These are phyloP conservation scores for Atalantia buxifolia DNA, from an alignment of 345 rosid genomes.

Conservation along the genomic window DNA sequence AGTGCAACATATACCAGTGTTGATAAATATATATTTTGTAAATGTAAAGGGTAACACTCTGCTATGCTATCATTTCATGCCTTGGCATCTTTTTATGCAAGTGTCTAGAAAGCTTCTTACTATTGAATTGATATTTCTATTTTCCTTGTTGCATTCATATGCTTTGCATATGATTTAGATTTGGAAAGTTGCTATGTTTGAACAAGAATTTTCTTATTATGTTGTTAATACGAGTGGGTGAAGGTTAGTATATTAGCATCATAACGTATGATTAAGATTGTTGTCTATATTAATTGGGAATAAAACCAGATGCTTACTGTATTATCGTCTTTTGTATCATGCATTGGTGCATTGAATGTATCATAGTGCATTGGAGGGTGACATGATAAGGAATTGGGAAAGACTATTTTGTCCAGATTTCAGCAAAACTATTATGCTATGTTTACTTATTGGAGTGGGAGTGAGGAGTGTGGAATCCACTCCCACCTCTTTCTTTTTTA, in stretches of 20 bases:
- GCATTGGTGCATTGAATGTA: not conserved
- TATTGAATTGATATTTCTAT: not conserved
- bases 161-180: not conserved
- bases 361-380: not conserved
- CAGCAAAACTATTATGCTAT: not conserved
- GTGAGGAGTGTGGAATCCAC: no score
- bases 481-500: no score
- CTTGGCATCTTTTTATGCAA: not conserved
- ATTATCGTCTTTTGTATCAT: not conserved
- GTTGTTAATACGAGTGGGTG: not conserved
- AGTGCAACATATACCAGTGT: not conserved
- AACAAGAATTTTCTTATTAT: not conserved
- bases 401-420: not conserved
- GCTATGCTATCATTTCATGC: not conserved
- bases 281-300: not conserved
- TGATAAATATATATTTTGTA: not conserved
- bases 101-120: not conserved
- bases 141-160: not conserved
- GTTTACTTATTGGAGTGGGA: no score
- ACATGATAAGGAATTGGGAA: not conserved
- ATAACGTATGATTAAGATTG: no score
- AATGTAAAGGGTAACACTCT: not conserved
- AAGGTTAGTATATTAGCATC: not conserved
- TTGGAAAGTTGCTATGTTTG: not conserved
- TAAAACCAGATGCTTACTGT: not conserved